phyloP scores from a whole-genome alignment of 1,284 basidiomycete species.

The Phellopilus nigrolimitatus region DNA sequence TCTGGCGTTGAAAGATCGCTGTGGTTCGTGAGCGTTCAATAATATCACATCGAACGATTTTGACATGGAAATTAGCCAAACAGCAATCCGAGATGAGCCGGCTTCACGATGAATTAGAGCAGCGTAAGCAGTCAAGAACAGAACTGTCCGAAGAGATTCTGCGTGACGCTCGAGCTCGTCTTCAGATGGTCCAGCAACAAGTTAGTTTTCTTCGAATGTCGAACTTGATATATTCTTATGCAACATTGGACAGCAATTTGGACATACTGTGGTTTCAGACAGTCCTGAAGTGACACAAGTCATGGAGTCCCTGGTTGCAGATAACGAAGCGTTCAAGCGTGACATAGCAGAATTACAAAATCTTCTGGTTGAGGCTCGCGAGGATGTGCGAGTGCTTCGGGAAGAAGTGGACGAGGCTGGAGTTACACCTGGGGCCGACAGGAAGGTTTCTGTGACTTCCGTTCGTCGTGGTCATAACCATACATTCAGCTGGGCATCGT shows the following conservation, averaged over 20 bases:
- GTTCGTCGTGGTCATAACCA: conserved; percentile 12
- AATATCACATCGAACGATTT: neutral
- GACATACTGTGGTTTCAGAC: conserved; percentile 39
- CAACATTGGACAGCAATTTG: conserved; percentile 37
- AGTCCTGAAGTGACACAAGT: conserved; percentile 61
- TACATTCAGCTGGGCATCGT: conserved; percentile 18
- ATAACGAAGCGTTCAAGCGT: conserved; percentile 77
- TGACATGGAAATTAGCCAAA: conserved; percentile 50
- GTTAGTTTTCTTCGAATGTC: conserved; percentile 33
- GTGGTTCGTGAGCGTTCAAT: conserved; percentile 39
- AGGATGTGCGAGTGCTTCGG: conserved; percentile 64
- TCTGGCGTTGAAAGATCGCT: conserved; percentile 55
- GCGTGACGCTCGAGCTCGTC: conserved; percentile 61
- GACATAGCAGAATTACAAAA: conserved; percentile 77
- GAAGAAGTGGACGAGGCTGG: conserved; percentile 73
- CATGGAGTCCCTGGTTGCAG: conserved; percentile 75
- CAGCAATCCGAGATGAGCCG: conserved; percentile 67
- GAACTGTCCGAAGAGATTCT: conserved; percentile 71
- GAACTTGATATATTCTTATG: conserved; percentile 21
- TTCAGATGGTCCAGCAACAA: conserved; percentile 58
- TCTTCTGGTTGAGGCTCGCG: conserved; percentile 69
- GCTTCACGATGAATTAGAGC: conserved; percentile 60
- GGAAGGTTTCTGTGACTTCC: conserved; percentile 4
- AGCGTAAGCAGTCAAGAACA: conserved; percentile 58
- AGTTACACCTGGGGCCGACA: conserved; percentile 40